phyloP scores from a whole-genome alignment of 1,139 yeast genomes.

The Saccharomyces hybrid region DNA sequence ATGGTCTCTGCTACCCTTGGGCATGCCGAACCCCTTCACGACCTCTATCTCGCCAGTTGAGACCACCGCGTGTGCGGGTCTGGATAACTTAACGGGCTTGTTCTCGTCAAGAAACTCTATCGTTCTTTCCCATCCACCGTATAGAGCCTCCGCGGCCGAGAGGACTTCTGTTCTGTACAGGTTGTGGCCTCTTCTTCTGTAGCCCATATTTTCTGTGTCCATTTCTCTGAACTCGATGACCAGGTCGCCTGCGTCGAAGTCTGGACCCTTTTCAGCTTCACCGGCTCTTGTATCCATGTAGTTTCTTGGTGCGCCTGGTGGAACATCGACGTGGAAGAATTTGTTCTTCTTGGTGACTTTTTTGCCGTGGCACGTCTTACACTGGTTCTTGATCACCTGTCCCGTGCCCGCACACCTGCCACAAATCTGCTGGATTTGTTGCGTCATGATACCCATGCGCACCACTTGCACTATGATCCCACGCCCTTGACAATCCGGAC shows the following conservation, averaged over 20 bases:
- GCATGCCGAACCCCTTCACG: conserved; percentile 80
- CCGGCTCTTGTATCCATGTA: conserved; percentile 55
- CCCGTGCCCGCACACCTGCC: conserved; percentile 79
- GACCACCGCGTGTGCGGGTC: conserved; percentile 47
- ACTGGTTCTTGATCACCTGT: conserved; percentile 50
- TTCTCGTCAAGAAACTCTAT: conserved; percentile 60
- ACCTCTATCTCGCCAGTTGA: conserved; percentile 64
- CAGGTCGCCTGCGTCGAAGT: conserved; percentile 74
- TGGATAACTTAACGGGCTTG: conserved; percentile 42
- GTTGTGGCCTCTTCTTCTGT: conserved; percentile 66
- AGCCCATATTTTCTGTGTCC: conserved; percentile 60
- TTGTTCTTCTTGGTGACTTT: conserved; percentile 55
- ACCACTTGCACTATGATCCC: conserved; percentile 63
- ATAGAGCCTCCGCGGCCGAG: conserved; percentile 59
- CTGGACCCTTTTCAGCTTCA: conserved; percentile 82
- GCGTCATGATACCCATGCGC: conserved; percentile 86
- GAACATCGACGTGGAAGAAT: conserved; percentile 54
- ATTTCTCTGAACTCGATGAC: conserved; percentile 52
- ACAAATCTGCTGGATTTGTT: conserved; percentile 73
- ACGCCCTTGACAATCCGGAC: conserved; percentile 64
- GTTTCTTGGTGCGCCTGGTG: conserved; percentile 64
- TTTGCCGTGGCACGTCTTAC: conserved; percentile 62
- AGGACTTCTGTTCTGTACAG: conserved; percentile 78
- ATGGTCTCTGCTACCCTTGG: conserved; percentile 42
- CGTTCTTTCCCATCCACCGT: conserved; percentile 72